A percentile compares a stretch with the other conserved stretches of the same genome.
Evolutionary conservation across 1,284 basidiomycete genomes (phyloP).

Genomic region (Megacollybia platyphylla): DNA sequence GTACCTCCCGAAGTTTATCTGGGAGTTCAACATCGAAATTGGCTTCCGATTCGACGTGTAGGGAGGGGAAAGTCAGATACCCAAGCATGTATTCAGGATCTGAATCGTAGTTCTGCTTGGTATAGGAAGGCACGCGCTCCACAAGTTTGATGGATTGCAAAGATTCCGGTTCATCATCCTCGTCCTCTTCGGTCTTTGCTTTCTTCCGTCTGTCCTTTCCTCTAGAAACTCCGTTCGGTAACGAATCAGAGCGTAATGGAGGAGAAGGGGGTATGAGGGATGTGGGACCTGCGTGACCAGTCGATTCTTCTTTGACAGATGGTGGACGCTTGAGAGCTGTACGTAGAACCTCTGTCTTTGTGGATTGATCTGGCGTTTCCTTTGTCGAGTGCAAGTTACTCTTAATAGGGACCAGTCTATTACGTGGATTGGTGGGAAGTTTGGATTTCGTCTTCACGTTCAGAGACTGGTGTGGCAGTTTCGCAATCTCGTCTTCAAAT

Average conservation of each 20-base stretch:
- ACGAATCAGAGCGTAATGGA: constrained; percentile 18
- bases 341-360: neutral
- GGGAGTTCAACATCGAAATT: constrained; percentile 47
- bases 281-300: constrained; percentile 4
- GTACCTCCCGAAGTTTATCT: constrained; percentile 46
- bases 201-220: constrained; percentile 22
- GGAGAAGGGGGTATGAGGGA: constrained; percentile 53
- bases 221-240: constrained; percentile 14
- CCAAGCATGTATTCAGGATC: constrained; percentile 11
- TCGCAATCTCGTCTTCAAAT: constrained; percentile 37
- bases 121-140: neutral
- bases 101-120: constrained; percentile 1
- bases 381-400: neutral
- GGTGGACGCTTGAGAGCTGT: constrained; percentile 5
- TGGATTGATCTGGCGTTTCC: neutral
- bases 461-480: neutral
- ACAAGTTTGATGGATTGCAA: constrained; percentile 8
- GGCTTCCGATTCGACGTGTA: constrained; percentile 18
- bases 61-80: constrained; percentile 24
- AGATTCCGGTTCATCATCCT: constrained; percentile 19
- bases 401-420: neutral
- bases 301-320: constrained; percentile 5
- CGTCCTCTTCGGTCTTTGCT: constrained; percentile 16
- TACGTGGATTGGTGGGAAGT: neutral
- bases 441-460: neutral